Base-by-base conservation (phyloP, 495 filamentous ascomycete genomes). In the Xylona heveae region DNA sequence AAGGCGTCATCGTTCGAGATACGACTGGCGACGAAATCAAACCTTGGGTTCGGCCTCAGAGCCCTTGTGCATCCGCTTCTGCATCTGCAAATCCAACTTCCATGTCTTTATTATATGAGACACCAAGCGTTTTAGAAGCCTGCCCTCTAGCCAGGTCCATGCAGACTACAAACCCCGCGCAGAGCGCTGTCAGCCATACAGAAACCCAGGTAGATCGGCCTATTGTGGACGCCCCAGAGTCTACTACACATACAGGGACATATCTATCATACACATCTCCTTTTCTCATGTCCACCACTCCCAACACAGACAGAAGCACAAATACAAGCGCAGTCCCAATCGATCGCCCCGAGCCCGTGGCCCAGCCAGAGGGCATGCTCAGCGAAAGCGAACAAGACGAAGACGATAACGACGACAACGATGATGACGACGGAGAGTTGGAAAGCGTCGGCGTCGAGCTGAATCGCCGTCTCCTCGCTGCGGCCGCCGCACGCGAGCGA, bases 21-120 rank as follows among this genome's bases (percentile, higher is more conserved):
- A 91, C 83, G 3, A 81, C 82, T 1, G 70, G 69, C 34, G 66
- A 78, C 43, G 64, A 59, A 10, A 71, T 91, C 38, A 41, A 44
- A 2, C 44, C 54, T 19, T 71, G 57, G 53, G 52, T 59, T 15
- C 58, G 64, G 34, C 59, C 54, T n/a, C 51, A 57, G 38, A 40
- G 54, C 31, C 50, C 56, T 15, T 47, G 38, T 21, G 46, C 42
- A 21, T 54, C 53, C 9, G 45, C 54, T n/a, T 51, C 55, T 4
- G 20, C 38, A 13, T 47, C 43, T 13, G 19, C 35, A 1, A 55
- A 59, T 4, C 50, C 49, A 3, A 43, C 56, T 15, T 40, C 43
- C 24, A 38, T 52, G 14, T 47, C 55, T 36, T 39, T 43, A 36
- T 47, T 54, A 19, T 42, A 57, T 34, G 40, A 47, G 19, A 42